Evolutionary conservation across 2,329 filamentous ascomycete species (phyloP), one percentile per base, ranked within the genome.

Genomic region (Tolypocladium ovalisporum): DNA sequence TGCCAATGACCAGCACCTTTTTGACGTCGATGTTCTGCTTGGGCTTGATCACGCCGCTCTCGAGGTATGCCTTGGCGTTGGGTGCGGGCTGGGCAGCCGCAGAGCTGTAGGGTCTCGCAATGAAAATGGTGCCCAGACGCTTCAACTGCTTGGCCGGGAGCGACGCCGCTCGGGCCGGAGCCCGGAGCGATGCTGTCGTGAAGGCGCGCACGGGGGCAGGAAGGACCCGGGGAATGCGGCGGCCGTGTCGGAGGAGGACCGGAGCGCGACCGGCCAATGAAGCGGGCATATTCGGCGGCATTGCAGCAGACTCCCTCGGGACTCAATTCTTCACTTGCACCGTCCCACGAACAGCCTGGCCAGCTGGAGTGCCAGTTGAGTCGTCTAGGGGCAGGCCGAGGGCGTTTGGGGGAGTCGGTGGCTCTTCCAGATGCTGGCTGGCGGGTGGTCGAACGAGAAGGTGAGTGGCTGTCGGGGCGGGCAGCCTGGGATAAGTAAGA

Each of bases 1-100:
- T 92, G 59, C 93, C 93, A 78, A 97, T 96, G 65, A 97, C 92
- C 61, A 97, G 79, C 55, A 97, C 93, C 79, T 97, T 97, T 79
- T 96, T 96, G 63, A 97, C 91, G 71, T 96, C 84, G 54, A 97
- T 87, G 57, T 89, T 77, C 67, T 93, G 81, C 67, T 82, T 82
- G 58, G 87, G 86, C 73, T 91, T 88, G 70, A 97, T 86, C 59
- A 86, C 88, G 66, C 91, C 92, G 75, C 90, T 96, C 70, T 90
- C 85, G 66, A 97, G 79, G 74, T 96, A 96, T 61, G 92, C 89
- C 75, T 92, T 86, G 56, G 91, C 83, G 69, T 88, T 89, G 57
- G 91, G 90, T 55, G 89, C 87, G 63, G 85, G 78, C 73, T 94
- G 83, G 53, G 80, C 75, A 62, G 77, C 73, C 42, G 69, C 71